Conservation (phyloP, 176 grass and related monocot species). For the Avena insularis region DNA sequence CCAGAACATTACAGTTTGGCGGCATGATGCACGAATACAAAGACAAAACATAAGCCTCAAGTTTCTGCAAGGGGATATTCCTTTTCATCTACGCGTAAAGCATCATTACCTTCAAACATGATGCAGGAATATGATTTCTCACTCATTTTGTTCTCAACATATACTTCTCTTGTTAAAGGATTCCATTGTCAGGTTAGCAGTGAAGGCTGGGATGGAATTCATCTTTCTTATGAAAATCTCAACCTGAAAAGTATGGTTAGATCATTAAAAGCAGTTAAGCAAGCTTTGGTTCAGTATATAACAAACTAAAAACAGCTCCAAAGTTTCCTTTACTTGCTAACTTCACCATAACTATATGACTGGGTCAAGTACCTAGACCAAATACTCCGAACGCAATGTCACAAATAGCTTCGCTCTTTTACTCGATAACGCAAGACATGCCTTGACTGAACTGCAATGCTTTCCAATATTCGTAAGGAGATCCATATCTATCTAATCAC, state of each 20-base stretch:
- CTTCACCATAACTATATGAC: not conserved
- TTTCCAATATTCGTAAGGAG: not conserved
- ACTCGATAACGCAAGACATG: not conserved
- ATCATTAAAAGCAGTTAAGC: slow-evolving; percentile 17
- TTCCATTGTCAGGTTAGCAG: slow-evolving; percentile 94
- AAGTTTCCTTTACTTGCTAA: not conserved
- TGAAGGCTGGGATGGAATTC: slow-evolving; percentile 93
- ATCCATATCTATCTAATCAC: slow-evolving; percentile 2
- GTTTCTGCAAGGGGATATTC: not conserved
- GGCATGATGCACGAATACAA: not conserved
- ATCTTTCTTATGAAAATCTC: slow-evolving; percentile 89
- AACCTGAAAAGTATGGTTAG: slow-evolving; percentile 61
- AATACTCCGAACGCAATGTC: not conserved
- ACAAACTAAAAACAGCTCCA: not conserved
- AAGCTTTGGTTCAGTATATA: not conserved
- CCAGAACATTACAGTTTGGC: not conserved
- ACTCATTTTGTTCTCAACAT: slow-evolving; percentile 44
- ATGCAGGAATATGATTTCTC: slow-evolving; percentile 11
- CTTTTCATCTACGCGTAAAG: not conserved
- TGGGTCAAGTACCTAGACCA: not conserved
- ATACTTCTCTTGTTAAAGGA: slow-evolving; percentile 94
- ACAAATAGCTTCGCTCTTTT: not conserved
- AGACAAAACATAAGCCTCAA: not conserved
- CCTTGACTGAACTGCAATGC: not conserved
- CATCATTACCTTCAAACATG: slow-evolving; percentile 15